Evolutionary conservation across 2,329 filamentous ascomycete genomes (phyloP), one percentile per base, ranked within the genome.

Genomic region (Botrytis deweyae): DNA sequence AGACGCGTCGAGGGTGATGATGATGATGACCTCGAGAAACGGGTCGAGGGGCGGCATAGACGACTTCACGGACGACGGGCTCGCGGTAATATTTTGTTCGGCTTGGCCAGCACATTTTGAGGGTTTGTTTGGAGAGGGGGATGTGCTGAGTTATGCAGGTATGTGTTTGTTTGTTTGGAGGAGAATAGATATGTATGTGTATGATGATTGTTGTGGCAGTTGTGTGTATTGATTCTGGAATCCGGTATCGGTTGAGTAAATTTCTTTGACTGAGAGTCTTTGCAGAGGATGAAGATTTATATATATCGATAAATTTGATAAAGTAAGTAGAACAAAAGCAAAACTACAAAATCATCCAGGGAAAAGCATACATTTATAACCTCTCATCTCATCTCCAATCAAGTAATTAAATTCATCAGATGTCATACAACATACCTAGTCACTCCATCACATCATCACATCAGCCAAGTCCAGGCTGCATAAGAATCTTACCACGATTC

Each of bases 91-190:
- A 42, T 49, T 42, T 68, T 68, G 66, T 68, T 49, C n/a, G 55
- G 18, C 9, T 68, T 7, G 66, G 66, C 66, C 66, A 68, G n/a
- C 66, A 68, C 66, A 68, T 68, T 33, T 58, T 55, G 49, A 68
- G 22, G 33, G n/a, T 4, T 40, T 42, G 9, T 18, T 25, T 38
- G 29, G 20, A 65, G 33, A 42, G 52, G 4, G 52, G 14, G 7
- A 16, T 55, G 14, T 55, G 40, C 12, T 42, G 14, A 42, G 40
- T 42, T 42, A 5, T 18, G 52, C 16, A 29, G 1, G 12, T 55
- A 8, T 6, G 14, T 29, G 12, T 22, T 33, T 18, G 1, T 4
- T 55, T 55, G 25, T 40, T 33, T 33, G n/a, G 18, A 16, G 46
- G 9, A 25, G 36, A 16, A 2, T 55, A 5, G 49, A 55, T n/a